A percentile compares a stretch with the other conserved stretches of the same genome.
These are phyloP conservation scores for Chlorencoelia australis DNA, from an alignment of 2,329 filamentous ascomycete species.

Conservation along the genomic window DNA sequence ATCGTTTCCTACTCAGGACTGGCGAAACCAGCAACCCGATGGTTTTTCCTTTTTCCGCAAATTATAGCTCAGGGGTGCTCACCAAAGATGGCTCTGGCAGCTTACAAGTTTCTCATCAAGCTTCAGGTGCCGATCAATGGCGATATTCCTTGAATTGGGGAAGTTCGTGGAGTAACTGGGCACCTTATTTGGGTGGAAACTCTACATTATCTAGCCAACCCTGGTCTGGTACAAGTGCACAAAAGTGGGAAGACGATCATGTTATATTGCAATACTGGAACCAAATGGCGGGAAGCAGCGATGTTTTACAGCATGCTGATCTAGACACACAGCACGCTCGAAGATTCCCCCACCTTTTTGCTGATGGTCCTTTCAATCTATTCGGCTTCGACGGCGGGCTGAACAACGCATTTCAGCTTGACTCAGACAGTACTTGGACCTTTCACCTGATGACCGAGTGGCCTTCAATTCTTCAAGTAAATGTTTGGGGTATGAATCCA, in stretches of 20 bases:
- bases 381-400: conserved; percentile 54
- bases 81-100: conserved; percentile 26
- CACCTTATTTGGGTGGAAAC: conserved; percentile 41
- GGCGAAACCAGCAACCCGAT: conserved; percentile 48
- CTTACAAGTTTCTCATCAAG: conserved; percentile 43
- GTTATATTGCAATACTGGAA: conserved; percentile 55
- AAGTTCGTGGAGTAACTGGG: conserved; percentile 38
- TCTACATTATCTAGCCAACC: conserved; percentile 36
- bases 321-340: conserved; percentile 32
- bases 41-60: conserved; percentile 39
- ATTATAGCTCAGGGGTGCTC: conserved; percentile 48
- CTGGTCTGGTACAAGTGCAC: conserved; percentile 49
- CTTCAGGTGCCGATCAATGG: conserved; percentile 50
- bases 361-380: conserved; percentile 52
- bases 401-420: conserved; percentile 41
- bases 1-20: conserved; percentile 52
- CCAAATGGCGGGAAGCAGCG: conserved; percentile 45
- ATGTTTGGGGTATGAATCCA: conserved; percentile 56
- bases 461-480: conserved; percentile 50
- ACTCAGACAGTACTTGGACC: conserved; percentile 41
- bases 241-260: conserved; percentile 51
- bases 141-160: conserved; percentile 26
- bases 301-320: conserved; percentile 51
- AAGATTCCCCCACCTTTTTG: conserved; percentile 52
- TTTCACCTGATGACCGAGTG: conserved; percentile 54